phyloP scores from a whole-genome alignment of 2,329 filamentous ascomycete species.

The Fusarium sacchari region DNA sequence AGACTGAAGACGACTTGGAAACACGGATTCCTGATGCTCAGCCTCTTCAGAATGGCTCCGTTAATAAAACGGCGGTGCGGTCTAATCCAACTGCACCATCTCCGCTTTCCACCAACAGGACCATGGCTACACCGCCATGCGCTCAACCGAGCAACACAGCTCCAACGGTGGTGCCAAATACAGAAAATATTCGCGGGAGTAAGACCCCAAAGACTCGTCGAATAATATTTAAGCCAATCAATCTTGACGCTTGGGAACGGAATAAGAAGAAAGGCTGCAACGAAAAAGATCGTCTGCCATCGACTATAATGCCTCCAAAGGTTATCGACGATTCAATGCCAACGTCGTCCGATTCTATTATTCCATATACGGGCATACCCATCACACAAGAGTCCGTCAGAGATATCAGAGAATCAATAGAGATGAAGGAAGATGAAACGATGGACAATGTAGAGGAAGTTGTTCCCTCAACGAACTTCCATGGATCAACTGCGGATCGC shows the following conservation, averaged over 20 bases:
- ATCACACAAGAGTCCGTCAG: conserved; percentile 31
- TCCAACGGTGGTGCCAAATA: conserved; percentile 36
- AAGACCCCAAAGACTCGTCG: conserved; percentile 23
- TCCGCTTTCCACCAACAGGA: conserved; percentile 19
- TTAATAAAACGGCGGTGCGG: conserved; percentile 42
- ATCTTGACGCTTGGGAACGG: conserved; percentile 28
- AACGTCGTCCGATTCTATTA: conserved; percentile 45
- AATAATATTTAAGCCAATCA: conserved; percentile 39
- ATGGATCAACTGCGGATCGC: not conserved
- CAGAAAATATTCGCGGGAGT: not conserved
- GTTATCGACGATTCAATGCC: conserved; percentile 41
- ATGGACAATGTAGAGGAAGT: conserved; percentile 9
- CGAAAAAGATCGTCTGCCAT: conserved; percentile 34
- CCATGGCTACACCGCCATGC: conserved; percentile 46
- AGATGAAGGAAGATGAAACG: conserved; percentile 23
- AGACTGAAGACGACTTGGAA: conserved; percentile 52
- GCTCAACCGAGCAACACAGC: conserved; percentile 44
- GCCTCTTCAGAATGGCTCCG: conserved; percentile 17
- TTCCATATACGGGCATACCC: conserved; percentile 42
- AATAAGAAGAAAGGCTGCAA: conserved; percentile 20
- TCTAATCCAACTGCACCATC: conserved; percentile 26
- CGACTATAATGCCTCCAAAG: conserved; percentile 37
- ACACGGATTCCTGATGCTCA: conserved; percentile 48
- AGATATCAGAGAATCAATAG: conserved; percentile 36
- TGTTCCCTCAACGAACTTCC: conserved; percentile 11